These are phyloP conservation scores for Phytophthora ramorum DNA, from an alignment of 352 stramenopile species.

Conservation along the genomic window DNA sequence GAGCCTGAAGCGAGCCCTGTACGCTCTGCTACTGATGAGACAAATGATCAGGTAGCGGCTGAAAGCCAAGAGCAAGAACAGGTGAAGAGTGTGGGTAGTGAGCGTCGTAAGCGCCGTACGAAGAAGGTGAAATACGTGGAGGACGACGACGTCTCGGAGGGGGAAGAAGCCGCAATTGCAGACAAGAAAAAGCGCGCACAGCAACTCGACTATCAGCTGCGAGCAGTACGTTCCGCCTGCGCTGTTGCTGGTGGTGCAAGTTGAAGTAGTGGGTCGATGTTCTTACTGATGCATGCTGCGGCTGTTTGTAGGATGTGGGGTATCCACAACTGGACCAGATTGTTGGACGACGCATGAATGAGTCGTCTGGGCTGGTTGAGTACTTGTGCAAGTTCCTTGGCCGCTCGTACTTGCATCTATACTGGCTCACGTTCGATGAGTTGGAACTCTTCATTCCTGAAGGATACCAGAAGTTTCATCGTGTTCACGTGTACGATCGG, in stretches of 20 bases:
- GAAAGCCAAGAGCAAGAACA: slow-evolving; percentile 3
- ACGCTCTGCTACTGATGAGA: neutral
- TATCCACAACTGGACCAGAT: slow-evolving; percentile 86
- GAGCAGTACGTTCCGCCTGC: slow-evolving; percentile 36
- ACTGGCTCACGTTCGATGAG: slow-evolving; percentile 90
- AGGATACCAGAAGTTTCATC: slow-evolving; percentile 87
- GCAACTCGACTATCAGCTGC: slow-evolving; percentile 79
- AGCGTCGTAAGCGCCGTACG: slow-evolving; percentile 49
- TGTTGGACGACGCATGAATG: slow-evolving; percentile 83
- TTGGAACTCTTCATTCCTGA: slow-evolving; percentile 86
- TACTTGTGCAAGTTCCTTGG: slow-evolving; percentile 91
- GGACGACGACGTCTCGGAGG: slow-evolving; percentile 74
- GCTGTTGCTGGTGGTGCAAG: neutral
- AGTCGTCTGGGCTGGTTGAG: slow-evolving; percentile 70
- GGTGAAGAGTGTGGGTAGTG: slow-evolving; percentile 21
- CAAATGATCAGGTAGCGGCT: slow-evolving; percentile 4
- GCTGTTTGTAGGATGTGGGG: slow-evolving; percentile 51
- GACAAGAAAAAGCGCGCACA: slow-evolving; percentile 81
- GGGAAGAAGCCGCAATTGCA: slow-evolving; percentile 53
- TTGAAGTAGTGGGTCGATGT: neutral
- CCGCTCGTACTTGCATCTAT: slow-evolving; percentile 89
- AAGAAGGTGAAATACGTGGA: slow-evolving; percentile 85
- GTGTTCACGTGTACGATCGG: slow-evolving; percentile 86
- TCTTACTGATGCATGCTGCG: slow-evolving; percentile 9
- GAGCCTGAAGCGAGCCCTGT: slow-evolving; percentile 20